Percentiles rank a stretch among this genome's conserved stretches.
phyloP scores from a whole-genome alignment of 176 grass and related monocot genomes.

The Aegilops tauschii region DNA sequence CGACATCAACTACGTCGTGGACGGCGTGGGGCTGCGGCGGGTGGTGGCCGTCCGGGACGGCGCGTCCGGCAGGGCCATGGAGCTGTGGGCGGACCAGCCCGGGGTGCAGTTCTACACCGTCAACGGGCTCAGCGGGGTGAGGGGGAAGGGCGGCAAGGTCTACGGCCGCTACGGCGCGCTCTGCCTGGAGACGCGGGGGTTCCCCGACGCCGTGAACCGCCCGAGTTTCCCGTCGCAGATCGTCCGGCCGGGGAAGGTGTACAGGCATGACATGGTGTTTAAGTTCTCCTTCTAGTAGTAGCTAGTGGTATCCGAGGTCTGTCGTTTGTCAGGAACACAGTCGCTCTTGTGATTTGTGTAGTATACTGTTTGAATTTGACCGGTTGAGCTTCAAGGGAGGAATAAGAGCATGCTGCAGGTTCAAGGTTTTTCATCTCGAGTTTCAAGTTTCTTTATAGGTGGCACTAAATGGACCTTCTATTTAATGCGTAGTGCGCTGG shows the following conservation, averaged over 20 bases:
- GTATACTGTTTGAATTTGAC: neutral
- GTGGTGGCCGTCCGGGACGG: conserved; percentile 53
- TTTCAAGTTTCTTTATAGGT: too few species aligned
- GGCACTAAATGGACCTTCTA: too few species aligned
- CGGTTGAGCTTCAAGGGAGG: neutral
- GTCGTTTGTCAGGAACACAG: neutral
- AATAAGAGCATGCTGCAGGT: neutral
- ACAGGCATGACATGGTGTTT: conserved; percentile 66
- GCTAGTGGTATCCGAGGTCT: neutral
- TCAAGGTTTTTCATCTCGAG: too few species aligned
- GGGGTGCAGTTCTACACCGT: conserved; percentile 81
- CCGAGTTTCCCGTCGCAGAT: conserved; percentile 73
- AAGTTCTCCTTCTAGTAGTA: conserved; percentile 54
- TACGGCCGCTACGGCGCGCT: conserved; percentile 50
- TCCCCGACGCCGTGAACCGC: conserved; percentile 80
- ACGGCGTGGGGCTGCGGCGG: neutral
- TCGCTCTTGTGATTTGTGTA: neutral
- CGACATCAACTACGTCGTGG: conserved; percentile 75
- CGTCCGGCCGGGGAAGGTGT: conserved; percentile 49
- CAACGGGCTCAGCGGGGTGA: conserved; percentile 29
- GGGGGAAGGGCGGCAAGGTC: conserved; percentile 54
- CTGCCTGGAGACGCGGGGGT: conserved; percentile 86
- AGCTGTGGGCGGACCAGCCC: conserved; percentile 74
- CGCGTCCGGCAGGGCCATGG: conserved; percentile 45
- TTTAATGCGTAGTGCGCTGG: too few species aligned